Evolutionary conservation across 1,284 basidiomycete species (phyloP).

Genomic region (Ustilago bromivora): DNA sequence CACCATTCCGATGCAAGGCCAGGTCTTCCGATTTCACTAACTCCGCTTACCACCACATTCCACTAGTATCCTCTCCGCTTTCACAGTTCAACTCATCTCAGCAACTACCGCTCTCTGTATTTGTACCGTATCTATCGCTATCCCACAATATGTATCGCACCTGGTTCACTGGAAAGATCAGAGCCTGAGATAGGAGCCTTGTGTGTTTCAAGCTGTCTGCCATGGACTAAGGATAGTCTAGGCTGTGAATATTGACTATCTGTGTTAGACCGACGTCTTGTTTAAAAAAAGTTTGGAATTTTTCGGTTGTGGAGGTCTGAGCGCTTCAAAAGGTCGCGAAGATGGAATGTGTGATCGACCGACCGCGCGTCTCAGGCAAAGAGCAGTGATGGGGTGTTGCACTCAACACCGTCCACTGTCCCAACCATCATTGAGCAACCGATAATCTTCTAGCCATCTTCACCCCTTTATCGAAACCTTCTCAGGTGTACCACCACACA

Average conservation of each 20-base stretch:
- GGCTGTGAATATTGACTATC: background rate
- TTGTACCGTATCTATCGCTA: slow-evolving; percentile 8
- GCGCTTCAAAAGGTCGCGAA: slow-evolving; percentile 12
- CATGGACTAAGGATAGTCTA: background rate
- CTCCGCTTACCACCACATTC: background rate
- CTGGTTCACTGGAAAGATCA: background rate
- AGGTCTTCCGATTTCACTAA: background rate
- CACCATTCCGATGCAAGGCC: slow-evolving; percentile 13
- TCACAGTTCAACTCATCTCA: background rate
- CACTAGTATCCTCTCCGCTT: background rate
- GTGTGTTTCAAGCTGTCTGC: background rate
- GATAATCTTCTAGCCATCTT: background rate
- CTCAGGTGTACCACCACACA: background rate
- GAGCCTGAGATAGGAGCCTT: background rate
- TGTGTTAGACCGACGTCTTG: background rate
- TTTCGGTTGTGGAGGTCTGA: slow-evolving; percentile 39
- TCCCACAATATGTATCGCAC: slow-evolving; percentile 13
- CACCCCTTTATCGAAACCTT: background rate
- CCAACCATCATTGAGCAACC: background rate
- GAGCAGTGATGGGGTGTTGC: slow-evolving; percentile 2
- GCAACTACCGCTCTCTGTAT: slow-evolving; percentile 12
- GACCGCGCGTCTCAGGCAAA: slow-evolving; percentile 48
- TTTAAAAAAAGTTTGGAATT: background rate
- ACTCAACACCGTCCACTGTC: slow-evolving; percentile 2
- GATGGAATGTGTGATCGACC: slow-evolving; percentile 43